Evolutionary conservation across 768 basidiomycete genomes (phyloP).

Genomic region (Mycena capillaripes): DNA sequence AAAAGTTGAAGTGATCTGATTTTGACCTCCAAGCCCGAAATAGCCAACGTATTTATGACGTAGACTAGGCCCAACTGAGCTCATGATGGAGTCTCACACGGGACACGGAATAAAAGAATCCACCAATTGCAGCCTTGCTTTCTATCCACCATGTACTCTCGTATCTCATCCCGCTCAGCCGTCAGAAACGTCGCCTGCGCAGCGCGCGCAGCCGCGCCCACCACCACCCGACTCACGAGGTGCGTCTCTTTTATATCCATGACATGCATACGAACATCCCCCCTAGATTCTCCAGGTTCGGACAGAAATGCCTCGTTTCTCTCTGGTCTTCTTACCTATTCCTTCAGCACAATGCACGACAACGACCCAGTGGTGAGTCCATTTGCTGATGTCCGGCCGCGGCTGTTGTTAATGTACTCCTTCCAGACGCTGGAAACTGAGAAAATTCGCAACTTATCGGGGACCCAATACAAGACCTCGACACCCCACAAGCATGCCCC

Average conservation of each 20-base stretch:
- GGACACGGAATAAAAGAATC: neutral
- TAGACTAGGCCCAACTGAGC: neutral
- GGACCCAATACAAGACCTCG: constrained; percentile 59
- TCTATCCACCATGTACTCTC: constrained; percentile 39
- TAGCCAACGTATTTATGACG: too few species aligned
- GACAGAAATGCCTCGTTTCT: neutral
- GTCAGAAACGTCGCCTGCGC: constrained; percentile 24
- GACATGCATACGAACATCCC: neutral
- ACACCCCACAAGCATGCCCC: constrained; percentile 68
- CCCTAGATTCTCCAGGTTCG: constrained; percentile 16
- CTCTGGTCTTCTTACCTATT: constrained; percentile 27
- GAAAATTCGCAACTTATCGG: constrained; percentile 64
- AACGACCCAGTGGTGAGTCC: constrained; percentile 66
- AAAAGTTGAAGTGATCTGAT: too few species aligned
- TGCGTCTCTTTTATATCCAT: constrained; percentile 22
- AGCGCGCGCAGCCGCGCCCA: constrained; percentile 14
- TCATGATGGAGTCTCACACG: neutral
- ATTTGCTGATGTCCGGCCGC: neutral
- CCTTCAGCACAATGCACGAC: constrained; percentile 67
- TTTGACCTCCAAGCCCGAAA: too few species aligned
- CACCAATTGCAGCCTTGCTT: neutral
- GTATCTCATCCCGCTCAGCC: constrained; percentile 33
- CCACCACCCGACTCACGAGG: constrained; percentile 41
- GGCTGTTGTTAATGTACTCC: neutral
- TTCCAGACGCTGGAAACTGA: constrained; percentile 63